A percentile compares a stretch with the other conserved stretches of the same genome.
Conservation (phyloP, 805 yeast genomes). For the Schwanniomyces yamadae region DNA sequence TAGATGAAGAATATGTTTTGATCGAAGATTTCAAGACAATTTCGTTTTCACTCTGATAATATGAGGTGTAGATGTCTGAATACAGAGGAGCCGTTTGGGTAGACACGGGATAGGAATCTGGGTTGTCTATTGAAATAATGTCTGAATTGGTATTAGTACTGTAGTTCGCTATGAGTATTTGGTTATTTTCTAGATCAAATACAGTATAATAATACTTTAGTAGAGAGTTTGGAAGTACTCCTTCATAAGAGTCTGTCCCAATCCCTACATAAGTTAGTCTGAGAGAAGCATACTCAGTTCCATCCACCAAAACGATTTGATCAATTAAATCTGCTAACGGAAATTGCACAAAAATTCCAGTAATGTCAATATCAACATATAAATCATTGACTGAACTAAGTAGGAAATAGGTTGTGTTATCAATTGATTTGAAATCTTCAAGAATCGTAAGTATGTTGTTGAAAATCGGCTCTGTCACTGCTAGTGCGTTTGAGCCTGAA, state of each 20-base stretch:
- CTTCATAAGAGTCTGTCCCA: conserved; percentile 12
- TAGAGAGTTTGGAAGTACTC: conserved; percentile 17
- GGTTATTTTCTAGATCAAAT: conserved; percentile 15
- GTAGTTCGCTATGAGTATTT: conserved; percentile 14
- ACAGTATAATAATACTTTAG: conserved; percentile 16
- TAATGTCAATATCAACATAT: conserved; percentile 9
- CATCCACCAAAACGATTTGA: conserved; percentile 8
- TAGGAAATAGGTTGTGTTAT: conserved; percentile 8
- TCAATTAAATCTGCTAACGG: conserved; percentile 14
- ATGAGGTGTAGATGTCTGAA: conserved; percentile 9
- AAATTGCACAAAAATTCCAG: conserved; percentile 11
- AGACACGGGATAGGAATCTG: conserved; percentile 12
- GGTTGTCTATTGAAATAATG: conserved; percentile 7
- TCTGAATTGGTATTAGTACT: not conserved
- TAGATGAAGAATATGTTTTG: too few relatives aligned
- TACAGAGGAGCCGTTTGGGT: conserved; percentile 12
- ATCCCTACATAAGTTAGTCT: conserved; percentile 9
- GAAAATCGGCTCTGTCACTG: conserved; percentile 12
- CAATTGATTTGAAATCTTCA: conserved; percentile 5
- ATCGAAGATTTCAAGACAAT: not conserved
- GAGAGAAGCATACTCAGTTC: conserved; percentile 11
- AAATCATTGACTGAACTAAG: conserved; percentile 3
- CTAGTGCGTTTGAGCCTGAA: conserved; percentile 16
- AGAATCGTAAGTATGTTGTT: conserved; percentile 12
- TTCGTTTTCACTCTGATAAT: conserved; percentile 9